Evolutionary conservation across 2,329 filamentous ascomycete genomes (phyloP).

Genomic region (Macrophomina tecta): DNA sequence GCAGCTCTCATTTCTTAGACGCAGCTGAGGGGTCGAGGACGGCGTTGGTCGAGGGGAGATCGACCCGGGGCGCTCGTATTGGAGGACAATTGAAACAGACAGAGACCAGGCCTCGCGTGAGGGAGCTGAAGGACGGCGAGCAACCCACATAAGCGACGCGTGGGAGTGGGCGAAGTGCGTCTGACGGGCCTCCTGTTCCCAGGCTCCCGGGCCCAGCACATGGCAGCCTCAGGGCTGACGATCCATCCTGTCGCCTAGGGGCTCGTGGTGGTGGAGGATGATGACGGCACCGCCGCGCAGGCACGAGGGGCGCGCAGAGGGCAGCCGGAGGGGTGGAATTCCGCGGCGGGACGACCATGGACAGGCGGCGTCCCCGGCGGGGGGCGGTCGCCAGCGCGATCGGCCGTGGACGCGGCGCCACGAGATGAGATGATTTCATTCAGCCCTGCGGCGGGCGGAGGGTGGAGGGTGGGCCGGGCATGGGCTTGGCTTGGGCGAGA

Average conservation of each 20-base stretch:
- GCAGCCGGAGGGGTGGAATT: slow-evolving; percentile 13
- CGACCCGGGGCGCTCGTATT: slow-evolving; percentile 10
- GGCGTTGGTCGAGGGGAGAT: not conserved
- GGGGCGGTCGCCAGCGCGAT: not conserved
- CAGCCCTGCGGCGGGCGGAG: slow-evolving; percentile 24
- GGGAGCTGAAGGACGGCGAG: slow-evolving; percentile 9
- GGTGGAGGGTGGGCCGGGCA: slow-evolving; percentile 11
- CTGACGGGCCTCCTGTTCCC: slow-evolving; percentile 19
- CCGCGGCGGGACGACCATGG: slow-evolving; percentile 8
- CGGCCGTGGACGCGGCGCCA: slow-evolving; percentile 16
- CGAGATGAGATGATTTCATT: slow-evolving; percentile 14
- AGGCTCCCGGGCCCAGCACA: slow-evolving; percentile 12
- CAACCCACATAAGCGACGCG: slow-evolving; percentile 23
- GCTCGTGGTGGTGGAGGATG: slow-evolving; percentile 1
- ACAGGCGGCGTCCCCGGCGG: slow-evolving; percentile 2
- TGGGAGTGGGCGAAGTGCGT: slow-evolving; percentile 14
- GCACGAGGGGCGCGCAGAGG: slow-evolving; percentile 6
- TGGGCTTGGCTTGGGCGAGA: not conserved
- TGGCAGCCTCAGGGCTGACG: slow-evolving; percentile 15
- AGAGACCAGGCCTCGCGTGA: slow-evolving; percentile 13
- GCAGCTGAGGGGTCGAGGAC: not conserved
- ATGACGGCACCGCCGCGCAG: slow-evolving; percentile 3
- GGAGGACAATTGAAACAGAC: slow-evolving; percentile 16
- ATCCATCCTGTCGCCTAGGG: slow-evolving; percentile 15
- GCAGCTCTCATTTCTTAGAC: not conserved